Conservation (phyloP, 2,329 filamentous ascomycete genomes). For the Penicillium sp. region DNA sequence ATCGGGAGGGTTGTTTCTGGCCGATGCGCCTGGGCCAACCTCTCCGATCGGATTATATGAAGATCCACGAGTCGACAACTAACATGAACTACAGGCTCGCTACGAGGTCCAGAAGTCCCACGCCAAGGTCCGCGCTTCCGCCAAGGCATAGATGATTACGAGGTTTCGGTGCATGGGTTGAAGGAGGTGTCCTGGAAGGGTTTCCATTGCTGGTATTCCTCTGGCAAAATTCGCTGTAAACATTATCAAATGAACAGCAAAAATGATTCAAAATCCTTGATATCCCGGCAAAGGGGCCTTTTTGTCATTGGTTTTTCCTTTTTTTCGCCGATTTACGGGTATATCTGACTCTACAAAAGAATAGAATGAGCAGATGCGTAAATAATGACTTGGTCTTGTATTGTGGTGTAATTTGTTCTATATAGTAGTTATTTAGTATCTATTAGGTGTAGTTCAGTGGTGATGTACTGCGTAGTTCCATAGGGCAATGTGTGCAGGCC, state of each 20-base stretch:
- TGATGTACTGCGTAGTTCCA: slow-evolving; percentile 13
- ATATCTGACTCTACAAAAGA: slow-evolving; percentile 12
- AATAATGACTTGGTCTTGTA: slow-evolving; percentile 9
- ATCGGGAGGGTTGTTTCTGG: background rate
- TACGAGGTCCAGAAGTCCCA: slow-evolving; percentile 97
- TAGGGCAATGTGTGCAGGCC: slow-evolving; percentile 28
- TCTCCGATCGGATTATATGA: background rate
- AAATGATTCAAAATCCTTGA: slow-evolving; percentile 44
- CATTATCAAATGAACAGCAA: slow-evolving; percentile 42
- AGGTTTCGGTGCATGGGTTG: slow-evolving; percentile 44
- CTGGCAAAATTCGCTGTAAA: slow-evolving; percentile 41
- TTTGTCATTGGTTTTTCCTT: slow-evolving; percentile 21
- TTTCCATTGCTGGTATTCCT: slow-evolving; percentile 38
- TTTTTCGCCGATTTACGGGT: slow-evolving; percentile 9
- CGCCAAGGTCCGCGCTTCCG: slow-evolving; percentile 84
- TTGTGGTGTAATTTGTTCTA: slow-evolving; percentile 3
- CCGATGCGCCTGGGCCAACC: slow-evolving; percentile 2
- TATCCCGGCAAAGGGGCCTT: slow-evolving; percentile 33
- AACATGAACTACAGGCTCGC: slow-evolving; percentile 55
- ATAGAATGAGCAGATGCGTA: slow-evolving; percentile 14
- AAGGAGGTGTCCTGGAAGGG: slow-evolving; percentile 41
- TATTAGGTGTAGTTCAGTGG: background rate
- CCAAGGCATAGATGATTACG: slow-evolving; percentile 53
- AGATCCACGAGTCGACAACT: slow-evolving; percentile 13
- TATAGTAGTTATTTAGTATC: background rate